Conservation (phyloP, 805 yeast species). For the Saccharomycopsis oosterbeekiorum region DNA sequence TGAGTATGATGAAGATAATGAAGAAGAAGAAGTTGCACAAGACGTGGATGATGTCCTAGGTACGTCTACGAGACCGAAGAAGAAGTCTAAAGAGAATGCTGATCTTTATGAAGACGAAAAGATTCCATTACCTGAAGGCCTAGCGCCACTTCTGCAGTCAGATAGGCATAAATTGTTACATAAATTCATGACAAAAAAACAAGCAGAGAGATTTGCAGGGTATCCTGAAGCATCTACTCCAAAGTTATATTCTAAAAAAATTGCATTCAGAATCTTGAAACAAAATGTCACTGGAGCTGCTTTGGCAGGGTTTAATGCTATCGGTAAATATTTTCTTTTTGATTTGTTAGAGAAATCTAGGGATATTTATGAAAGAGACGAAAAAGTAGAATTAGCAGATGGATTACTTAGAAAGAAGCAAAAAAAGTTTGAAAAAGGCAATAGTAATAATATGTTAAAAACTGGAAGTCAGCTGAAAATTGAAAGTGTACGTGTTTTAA, state of each 20-base stretch:
- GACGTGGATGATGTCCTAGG: background rate
- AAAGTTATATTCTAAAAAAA: slow-evolving; percentile 14
- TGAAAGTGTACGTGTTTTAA: background rate
- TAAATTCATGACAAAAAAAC: slow-evolving; percentile 12
- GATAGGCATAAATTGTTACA: slow-evolving; percentile 16
- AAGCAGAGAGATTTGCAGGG: slow-evolving; percentile 13
- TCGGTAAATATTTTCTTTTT: slow-evolving; percentile 16
- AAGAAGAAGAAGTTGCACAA: background rate
- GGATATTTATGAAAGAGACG: slow-evolving; percentile 14
- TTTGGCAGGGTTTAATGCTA: slow-evolving; percentile 15
- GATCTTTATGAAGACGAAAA: background rate
- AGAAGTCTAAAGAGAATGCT: background rate
- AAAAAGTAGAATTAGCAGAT: slow-evolving; percentile 10
- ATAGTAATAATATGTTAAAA: background rate
- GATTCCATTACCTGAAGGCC: slow-evolving; percentile 4
- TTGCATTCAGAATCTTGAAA: slow-evolving; percentile 8
- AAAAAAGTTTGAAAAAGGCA: slow-evolving; percentile 6
- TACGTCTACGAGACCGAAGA: background rate
- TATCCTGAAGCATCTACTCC: slow-evolving; percentile 15
- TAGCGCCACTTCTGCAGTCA: slow-evolving; percentile 12
- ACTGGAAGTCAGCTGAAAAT: too few relatives aligned
- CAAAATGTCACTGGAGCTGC: slow-evolving; percentile 13
- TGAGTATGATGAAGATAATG: background rate
- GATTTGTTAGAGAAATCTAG: slow-evolving; percentile 18
- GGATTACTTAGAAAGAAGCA: slow-evolving; percentile 6